Evolutionary conservation across 2,329 filamentous ascomycete genomes (phyloP).

Genomic region (Cladosporium cucumerinum): DNA sequence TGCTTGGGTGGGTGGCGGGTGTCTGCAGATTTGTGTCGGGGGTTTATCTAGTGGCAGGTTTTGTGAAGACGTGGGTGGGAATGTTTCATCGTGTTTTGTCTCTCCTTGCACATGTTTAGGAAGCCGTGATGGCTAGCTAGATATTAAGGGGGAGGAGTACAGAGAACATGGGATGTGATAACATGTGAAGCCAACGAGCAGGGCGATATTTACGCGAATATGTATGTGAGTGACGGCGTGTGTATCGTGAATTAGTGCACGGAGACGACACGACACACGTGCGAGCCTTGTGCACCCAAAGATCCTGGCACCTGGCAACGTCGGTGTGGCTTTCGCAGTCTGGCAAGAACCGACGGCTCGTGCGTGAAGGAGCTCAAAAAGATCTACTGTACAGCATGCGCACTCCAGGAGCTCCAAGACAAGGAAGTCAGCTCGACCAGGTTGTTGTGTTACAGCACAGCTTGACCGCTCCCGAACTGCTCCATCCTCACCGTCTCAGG

Average conservation of each 20-base stretch:
- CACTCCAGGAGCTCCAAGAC: not conserved
- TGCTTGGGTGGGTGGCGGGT: not conserved
- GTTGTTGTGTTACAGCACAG: not conserved
- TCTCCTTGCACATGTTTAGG: not conserved
- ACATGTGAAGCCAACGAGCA: not conserved
- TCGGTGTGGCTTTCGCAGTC: not conserved
- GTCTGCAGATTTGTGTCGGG: not conserved
- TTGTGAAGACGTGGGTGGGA: not conserved
- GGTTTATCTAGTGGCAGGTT: not conserved
- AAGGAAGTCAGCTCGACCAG: not conserved
- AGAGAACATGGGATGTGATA: not conserved
- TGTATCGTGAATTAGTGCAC: not conserved
- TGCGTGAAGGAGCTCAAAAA: not conserved
- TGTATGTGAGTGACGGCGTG: not conserved
- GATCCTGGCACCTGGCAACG: not conserved
- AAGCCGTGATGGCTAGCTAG: not conserved
- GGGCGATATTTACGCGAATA: not conserved
- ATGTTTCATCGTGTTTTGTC: not conserved
- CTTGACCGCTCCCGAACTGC: not conserved
- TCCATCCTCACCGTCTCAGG: not conserved
- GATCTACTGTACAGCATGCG: slow-evolving; percentile 7
- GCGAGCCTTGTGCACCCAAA: not conserved
- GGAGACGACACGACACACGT: not conserved
- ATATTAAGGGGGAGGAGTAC: not conserved
- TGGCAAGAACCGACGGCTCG: slow-evolving; percentile 7